A percentile compares a stretch with the other conserved stretches of the same genome.
Conservation (phyloP, 148 eudicot species). For the Diospyros lotus region DNA sequence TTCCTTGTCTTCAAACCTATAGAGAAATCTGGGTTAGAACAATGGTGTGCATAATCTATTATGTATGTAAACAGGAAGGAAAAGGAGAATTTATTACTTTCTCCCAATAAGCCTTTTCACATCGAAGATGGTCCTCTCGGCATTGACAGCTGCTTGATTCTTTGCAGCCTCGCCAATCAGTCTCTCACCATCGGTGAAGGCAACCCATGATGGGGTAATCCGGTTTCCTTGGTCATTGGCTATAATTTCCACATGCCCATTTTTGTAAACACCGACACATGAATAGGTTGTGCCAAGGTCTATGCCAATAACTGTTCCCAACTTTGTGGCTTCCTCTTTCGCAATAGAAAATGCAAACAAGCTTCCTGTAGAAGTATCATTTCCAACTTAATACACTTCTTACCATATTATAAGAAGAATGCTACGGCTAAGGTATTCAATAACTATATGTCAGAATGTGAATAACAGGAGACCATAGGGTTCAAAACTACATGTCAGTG, state of each 20-base stretch:
- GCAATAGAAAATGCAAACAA: slow-evolving; percentile 31
- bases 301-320: slow-evolving; percentile 46
- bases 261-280: slow-evolving; percentile 50
- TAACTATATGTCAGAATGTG: too few relatives aligned
- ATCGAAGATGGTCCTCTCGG: slow-evolving; percentile 39
- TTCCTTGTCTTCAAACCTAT: slow-evolving; percentile 42
- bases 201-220: slow-evolving; percentile 50
- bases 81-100: slow-evolving; percentile 23
- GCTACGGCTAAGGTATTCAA: too few relatives aligned
- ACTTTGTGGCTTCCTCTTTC: slow-evolving; percentile 35
- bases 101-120: slow-evolving; percentile 46
- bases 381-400: too few relatives aligned
- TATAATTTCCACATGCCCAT: slow-evolving; percentile 48
- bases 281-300: slow-evolving; percentile 48
- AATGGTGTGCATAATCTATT: background rate
- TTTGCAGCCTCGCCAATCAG: slow-evolving; percentile 48
- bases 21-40: background rate
- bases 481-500: too few relatives aligned
- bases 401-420: too few relatives aligned
- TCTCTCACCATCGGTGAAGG: slow-evolving; percentile 33
- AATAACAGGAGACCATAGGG: too few relatives aligned
- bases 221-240: slow-evolving; percentile 53
- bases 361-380: slow-evolving; percentile 18
- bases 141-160: slow-evolving; percentile 39
- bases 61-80: background rate